Conservation (phyloP, 352 stramenopile species). For the Albugo candida region DNA sequence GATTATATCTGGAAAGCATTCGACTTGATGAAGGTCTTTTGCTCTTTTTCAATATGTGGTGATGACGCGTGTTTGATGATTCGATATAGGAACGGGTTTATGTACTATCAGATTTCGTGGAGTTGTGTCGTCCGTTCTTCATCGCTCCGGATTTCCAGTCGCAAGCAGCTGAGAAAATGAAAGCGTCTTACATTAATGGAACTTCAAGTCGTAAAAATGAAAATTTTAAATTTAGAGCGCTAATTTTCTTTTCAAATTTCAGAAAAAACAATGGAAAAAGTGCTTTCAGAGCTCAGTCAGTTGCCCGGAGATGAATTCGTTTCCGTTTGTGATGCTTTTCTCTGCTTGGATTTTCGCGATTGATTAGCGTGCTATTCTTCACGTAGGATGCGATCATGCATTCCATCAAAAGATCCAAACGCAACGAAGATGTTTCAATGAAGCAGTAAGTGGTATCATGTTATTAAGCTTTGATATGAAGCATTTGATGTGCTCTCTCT, state of each 20-base stretch:
- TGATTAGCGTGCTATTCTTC: not conserved
- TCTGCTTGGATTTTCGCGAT: not conserved
- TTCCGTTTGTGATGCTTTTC: constrained; percentile 14
- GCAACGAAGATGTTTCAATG: constrained; percentile 48
- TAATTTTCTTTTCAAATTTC: not conserved
- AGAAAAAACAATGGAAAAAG: constrained; percentile 12
- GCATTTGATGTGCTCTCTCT: not conserved
- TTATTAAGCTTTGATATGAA: not conserved
- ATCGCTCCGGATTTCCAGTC: constrained; percentile 27
- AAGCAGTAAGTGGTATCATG: constrained; percentile 38
- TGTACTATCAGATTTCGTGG: constrained; percentile 56
- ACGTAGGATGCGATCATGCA: constrained; percentile 53
- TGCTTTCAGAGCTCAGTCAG: constrained; percentile 19
- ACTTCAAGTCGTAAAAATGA: constrained; percentile 14
- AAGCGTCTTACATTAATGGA: constrained; percentile 48
- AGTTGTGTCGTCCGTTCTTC: constrained; percentile 59
- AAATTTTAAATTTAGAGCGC: too few species aligned
- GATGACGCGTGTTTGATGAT: not conserved
- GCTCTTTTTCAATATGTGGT: not conserved
- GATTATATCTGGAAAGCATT: constrained; percentile 59
- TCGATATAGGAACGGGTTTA: constrained; percentile 44
- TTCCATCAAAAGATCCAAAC: constrained; percentile 53
- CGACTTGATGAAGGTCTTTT: constrained; percentile 60
- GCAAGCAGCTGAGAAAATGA: constrained; percentile 36
- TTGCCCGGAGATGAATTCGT: constrained; percentile 50